Evolutionary conservation across 495 filamentous ascomycete genomes (phyloP).

Genomic region (Penicillium malachiteum): DNA sequence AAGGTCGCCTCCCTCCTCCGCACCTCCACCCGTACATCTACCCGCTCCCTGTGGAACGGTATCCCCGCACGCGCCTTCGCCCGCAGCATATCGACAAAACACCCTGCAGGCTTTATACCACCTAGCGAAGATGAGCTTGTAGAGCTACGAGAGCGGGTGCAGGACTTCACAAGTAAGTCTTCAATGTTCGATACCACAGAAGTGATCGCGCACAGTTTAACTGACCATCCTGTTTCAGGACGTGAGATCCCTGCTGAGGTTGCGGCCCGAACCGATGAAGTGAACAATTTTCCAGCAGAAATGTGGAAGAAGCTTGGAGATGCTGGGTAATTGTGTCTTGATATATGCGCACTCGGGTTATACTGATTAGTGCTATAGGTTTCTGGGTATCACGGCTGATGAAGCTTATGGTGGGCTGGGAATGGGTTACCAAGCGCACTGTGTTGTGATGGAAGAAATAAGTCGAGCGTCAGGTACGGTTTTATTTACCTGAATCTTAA

Average conservation of each 20-base stretch:
- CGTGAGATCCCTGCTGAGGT: constrained; percentile 75
- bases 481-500: neutral
- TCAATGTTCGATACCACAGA: too few relatives aligned
- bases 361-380: constrained; percentile 39
- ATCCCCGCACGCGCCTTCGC: constrained; percentile 33
- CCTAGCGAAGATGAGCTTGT: constrained; percentile 72
- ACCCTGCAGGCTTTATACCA: constrained; percentile 77
- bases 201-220: neutral
- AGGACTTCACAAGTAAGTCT: constrained; percentile 75
- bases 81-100: constrained; percentile 63
- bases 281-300: constrained; percentile 82
- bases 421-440: constrained; percentile 97
- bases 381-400: constrained; percentile 91
- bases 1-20: constrained; percentile 32
- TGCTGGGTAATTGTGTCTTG: constrained; percentile 54
- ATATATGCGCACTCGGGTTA: neutral
- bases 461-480: constrained; percentile 60
- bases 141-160: constrained; percentile 85
- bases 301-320: constrained; percentile 96
- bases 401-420: constrained; percentile 88
- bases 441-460: constrained; percentile 91
- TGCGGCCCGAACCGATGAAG: constrained; percentile 74
- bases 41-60: constrained; percentile 26
- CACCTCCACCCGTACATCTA: constrained; percentile 30
- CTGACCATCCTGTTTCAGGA: constrained; percentile 26